Evolutionary conservation across 2,329 filamentous ascomycete species (phyloP).

Genomic region (Scedosporium apiospermum): DNA sequence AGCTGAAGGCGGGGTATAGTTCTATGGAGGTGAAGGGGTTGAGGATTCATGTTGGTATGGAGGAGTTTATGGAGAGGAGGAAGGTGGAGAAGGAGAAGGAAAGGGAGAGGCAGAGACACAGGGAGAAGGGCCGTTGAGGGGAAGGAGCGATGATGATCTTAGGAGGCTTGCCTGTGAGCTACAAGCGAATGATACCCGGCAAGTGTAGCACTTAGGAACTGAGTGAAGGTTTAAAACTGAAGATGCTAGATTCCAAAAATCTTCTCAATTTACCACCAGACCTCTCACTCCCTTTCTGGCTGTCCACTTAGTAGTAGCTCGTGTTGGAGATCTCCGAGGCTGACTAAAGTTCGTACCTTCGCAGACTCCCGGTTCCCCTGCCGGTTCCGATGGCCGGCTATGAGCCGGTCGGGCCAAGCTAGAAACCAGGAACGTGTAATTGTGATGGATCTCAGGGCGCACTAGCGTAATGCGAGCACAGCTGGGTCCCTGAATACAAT

Average conservation of each 20-base stretch:
- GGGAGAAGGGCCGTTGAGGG: not conserved
- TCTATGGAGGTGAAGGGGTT: constrained; percentile 39
- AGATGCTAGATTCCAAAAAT: too few species aligned
- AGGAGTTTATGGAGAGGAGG: constrained; percentile 33
- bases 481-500: too few species aligned
- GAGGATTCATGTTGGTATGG: constrained; percentile 40
- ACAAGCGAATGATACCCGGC: too few species aligned
- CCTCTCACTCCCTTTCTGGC: too few species aligned
- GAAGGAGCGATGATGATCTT: not conserved
- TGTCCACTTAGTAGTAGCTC: too few species aligned
- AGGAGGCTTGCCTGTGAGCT: not conserved
- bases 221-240: not conserved
- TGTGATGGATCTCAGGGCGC: too few species aligned
- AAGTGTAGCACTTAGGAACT: too few species aligned
- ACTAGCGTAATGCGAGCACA: too few species aligned
- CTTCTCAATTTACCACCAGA: too few species aligned
- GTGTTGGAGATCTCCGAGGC: not conserved
- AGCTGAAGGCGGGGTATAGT: constrained; percentile 38
- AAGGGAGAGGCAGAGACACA: constrained; percentile 8
- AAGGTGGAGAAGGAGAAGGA: constrained; percentile 12
- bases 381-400: not conserved
- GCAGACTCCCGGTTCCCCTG: too few species aligned
- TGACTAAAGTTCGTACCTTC: not conserved
- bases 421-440: too few species aligned
- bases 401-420: not conserved